Percentiles rank a stretch among this genome's conserved stretches.
Conservation (phyloP, 1,284 basidiomycete genomes). For the Fistulina hepatica region DNA sequence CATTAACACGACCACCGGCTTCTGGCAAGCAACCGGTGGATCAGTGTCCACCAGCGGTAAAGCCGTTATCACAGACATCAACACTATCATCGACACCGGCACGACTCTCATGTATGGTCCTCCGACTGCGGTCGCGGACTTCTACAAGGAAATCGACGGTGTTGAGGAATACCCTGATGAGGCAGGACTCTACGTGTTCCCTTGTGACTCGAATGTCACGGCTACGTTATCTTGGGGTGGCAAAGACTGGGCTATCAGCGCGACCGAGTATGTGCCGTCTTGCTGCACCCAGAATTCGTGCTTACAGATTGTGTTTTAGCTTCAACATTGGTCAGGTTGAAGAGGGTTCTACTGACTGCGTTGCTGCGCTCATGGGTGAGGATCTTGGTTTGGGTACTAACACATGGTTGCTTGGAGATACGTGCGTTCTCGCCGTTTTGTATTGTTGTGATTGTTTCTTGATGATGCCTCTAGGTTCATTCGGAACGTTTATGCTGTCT, state of each 20-base stretch:
- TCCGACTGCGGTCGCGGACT: conserved; percentile 25
- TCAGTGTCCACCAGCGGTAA: conserved; percentile 15
- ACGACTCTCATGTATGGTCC: conserved; percentile 39
- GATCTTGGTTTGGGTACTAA: conserved; percentile 14
- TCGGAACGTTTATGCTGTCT: conserved; percentile 20
- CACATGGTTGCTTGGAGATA: conserved; percentile 29
- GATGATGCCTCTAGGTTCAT: conserved; percentile 8
- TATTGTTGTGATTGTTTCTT: not conserved
- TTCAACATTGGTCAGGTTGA: conserved; percentile 19
- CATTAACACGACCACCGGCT: conserved; percentile 8
- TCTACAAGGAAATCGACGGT: conserved; percentile 31
- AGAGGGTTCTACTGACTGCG: conserved; percentile 16
- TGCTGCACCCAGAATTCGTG: not conserved
- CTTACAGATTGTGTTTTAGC: not conserved
- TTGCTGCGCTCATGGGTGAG: conserved; percentile 16
- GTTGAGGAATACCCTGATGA: conserved; percentile 14
- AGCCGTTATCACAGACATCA: conserved; percentile 18
- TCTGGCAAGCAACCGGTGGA: conserved; percentile 11
- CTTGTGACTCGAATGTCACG: conserved; percentile 17
- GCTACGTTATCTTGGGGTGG: conserved; percentile 21
- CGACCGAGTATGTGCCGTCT: conserved; percentile 5
- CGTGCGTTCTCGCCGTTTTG: conserved; percentile 17
- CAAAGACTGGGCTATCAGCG: conserved; percentile 13
- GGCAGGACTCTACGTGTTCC: conserved; percentile 25
- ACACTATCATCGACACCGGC: conserved; percentile 30